Conservation (phyloP, 1,139 yeast genomes). For the Pichiaceae sp. region DNA sequence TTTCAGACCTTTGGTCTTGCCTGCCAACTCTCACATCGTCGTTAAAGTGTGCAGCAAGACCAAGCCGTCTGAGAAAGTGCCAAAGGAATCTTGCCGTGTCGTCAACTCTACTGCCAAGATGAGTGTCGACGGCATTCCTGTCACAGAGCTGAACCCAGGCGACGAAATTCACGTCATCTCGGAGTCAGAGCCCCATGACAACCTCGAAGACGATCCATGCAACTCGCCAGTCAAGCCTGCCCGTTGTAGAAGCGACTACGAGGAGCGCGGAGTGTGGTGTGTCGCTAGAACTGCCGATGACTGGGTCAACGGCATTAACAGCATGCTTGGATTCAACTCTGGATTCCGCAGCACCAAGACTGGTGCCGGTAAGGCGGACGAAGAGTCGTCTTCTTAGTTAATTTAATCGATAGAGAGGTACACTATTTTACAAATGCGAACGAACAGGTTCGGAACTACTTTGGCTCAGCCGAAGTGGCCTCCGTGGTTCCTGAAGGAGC, state of each 20-base stretch:
- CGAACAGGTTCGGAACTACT: too few relatives aligned
- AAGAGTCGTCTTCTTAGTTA: too few relatives aligned
- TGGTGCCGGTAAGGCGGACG: too few relatives aligned
- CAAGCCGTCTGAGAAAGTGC: background rate
- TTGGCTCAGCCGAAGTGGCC: background rate
- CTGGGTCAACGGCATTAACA: slow-evolving; percentile 87
- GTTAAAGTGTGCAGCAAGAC: slow-evolving; percentile 50
- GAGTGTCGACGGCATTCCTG: slow-evolving; percentile 76
- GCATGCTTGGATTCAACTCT: slow-evolving; percentile 80
- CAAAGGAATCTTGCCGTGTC: slow-evolving; percentile 8
- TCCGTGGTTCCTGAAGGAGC: background rate
- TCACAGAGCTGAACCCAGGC: slow-evolving; percentile 58
- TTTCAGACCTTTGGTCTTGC: slow-evolving; percentile 78
- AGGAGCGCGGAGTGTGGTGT: slow-evolving; percentile 73
- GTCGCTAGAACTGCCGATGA: slow-evolving; percentile 75
- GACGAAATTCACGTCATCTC: slow-evolving; percentile 69
- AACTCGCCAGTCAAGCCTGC: slow-evolving; percentile 1
- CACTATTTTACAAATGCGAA: too few relatives aligned
- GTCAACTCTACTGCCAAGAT: slow-evolving; percentile 35
- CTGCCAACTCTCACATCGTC: slow-evolving; percentile 51
- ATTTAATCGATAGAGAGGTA: too few relatives aligned
- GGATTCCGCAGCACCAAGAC: slow-evolving; percentile 34
- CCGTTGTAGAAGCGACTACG: slow-evolving; percentile 5
- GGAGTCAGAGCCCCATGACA: slow-evolving; percentile 47
- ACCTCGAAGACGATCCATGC: slow-evolving; percentile 37